phyloP scores from a whole-genome alignment of 2,329 filamentous ascomycete genomes.

The Mycosphaerelloides madeirae region DNA sequence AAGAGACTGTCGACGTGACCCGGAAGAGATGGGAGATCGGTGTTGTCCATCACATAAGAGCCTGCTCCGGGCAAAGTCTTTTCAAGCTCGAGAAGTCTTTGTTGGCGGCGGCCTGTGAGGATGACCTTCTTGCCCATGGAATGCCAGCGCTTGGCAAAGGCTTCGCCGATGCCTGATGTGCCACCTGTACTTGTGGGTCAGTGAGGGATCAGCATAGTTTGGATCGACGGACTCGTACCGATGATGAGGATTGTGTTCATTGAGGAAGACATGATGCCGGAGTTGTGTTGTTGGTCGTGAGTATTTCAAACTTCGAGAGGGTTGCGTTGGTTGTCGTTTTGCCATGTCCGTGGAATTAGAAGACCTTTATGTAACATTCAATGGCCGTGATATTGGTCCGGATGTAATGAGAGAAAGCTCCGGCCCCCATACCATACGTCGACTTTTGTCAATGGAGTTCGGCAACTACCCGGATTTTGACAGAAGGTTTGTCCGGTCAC shows the following conservation, averaged over 20 bases:
- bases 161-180: constrained; percentile 47
- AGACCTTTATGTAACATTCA: too few relatives aligned
- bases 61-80: constrained; percentile 2
- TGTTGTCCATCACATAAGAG: constrained; percentile 12
- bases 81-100: constrained; percentile 45
- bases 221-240: constrained; percentile 21
- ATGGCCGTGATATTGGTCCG: too few relatives aligned
- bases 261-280: constrained; percentile 12
- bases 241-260: constrained; percentile 40
- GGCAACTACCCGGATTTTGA: too few relatives aligned
- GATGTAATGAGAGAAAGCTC: too few relatives aligned
- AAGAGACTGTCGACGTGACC: constrained; percentile 10
- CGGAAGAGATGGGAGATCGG: constrained; percentile 4
- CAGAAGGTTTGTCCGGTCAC: too few relatives aligned
- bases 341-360: too few relatives aligned
- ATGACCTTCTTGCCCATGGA: constrained; percentile 44
- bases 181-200: constrained; percentile 30
- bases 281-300: too few relatives aligned
- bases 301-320: too few relatives aligned
- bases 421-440: too few relatives aligned
- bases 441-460: too few relatives aligned
- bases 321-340: too few relatives aligned
- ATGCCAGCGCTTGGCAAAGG: constrained; percentile 45
- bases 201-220: neutral
- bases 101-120: constrained; percentile 46